Percentiles rank a stretch among this genome's conserved stretches.
Conservation (phyloP, 495 filamentous ascomycete genomes). For the Cairneyella variabilis region DNA sequence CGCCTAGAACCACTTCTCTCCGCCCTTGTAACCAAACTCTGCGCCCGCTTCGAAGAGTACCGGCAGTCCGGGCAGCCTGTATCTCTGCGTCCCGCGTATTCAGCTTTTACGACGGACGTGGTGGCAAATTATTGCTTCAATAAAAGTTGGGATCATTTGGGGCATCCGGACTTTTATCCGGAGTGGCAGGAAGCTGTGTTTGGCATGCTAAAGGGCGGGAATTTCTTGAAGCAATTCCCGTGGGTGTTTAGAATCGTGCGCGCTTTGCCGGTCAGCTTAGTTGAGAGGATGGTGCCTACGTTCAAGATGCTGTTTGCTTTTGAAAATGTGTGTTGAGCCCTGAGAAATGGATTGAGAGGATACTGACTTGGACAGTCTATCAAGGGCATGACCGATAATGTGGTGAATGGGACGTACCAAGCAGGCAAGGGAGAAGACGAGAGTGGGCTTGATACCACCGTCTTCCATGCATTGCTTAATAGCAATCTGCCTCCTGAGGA, state of each 20-base stretch:
- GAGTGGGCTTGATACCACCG: neutral
- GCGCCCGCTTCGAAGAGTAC: neutral
- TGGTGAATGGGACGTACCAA: neutral
- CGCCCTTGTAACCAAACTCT: slow-evolving; percentile 13
- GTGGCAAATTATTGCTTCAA: slow-evolving; percentile 10
- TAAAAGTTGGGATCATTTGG: slow-evolving; percentile 10
- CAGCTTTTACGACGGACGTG: slow-evolving; percentile 21
- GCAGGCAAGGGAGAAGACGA: neutral
- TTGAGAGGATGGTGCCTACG: neutral
- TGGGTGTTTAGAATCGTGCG: neutral
- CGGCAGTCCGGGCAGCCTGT: slow-evolving; percentile 2
- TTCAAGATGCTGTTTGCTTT: neutral
- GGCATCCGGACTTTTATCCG: slow-evolving; percentile 9
- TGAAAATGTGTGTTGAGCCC: no score
- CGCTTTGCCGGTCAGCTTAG: neutral
- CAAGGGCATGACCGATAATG: neutral
- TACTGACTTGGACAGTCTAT: neutral
- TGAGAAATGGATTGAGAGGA: no score
- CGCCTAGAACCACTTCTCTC: slow-evolving; percentile 14
- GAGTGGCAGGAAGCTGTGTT: neutral
- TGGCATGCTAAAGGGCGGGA: neutral
- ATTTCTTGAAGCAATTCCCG: neutral
- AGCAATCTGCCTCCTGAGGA: slow-evolving; percentile 24
- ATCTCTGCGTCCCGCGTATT: neutral
- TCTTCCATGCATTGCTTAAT: slow-evolving; percentile 15